These are phyloP conservation scores for Myxozyma kluyveri DNA, from an alignment of 805 yeast genomes.

Conservation along the genomic window DNA sequence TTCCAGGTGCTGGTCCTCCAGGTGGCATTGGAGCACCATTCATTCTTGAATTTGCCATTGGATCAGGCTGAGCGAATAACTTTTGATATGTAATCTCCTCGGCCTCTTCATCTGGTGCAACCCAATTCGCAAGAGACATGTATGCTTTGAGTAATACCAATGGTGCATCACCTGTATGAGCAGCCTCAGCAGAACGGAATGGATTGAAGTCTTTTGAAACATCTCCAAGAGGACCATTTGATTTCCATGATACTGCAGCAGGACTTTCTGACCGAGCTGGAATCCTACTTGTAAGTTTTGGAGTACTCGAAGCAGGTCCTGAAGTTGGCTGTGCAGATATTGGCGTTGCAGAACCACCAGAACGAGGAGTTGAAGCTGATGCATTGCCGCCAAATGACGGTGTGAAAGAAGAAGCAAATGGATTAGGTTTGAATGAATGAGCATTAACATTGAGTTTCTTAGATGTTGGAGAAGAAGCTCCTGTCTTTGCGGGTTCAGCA, in stretches of 20 bases:
- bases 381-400: constrained; percentile 40
- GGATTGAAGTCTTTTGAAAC: constrained; percentile 25
- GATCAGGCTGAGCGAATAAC: constrained; percentile 22
- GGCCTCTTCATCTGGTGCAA: background rate
- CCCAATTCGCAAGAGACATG: constrained; percentile 24
- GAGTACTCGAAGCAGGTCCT: constrained; percentile 15
- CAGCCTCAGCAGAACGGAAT: constrained; percentile 17
- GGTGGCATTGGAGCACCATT: constrained; percentile 18
- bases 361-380: background rate
- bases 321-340: constrained; percentile 7
- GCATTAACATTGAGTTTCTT: constrained; percentile 57
- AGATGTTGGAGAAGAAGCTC: constrained; percentile 33
- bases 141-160: constrained; percentile 21
- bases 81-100: constrained; percentile 8
- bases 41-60: constrained; percentile 8
- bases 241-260: constrained; percentile 12
- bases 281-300: constrained; percentile 7
- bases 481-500: constrained; percentile 18
- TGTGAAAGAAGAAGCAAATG: constrained; percentile 64
- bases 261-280: constrained; percentile 18
- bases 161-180: constrained; percentile 14
- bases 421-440: constrained; percentile 67
- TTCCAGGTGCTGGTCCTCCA: constrained; percentile 9
- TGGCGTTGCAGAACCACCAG: constrained; percentile 4
- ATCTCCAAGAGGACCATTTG: constrained; percentile 8